Conservation (phyloP, 352 stramenopile genomes). For the Pythium phragmitis region DNA sequence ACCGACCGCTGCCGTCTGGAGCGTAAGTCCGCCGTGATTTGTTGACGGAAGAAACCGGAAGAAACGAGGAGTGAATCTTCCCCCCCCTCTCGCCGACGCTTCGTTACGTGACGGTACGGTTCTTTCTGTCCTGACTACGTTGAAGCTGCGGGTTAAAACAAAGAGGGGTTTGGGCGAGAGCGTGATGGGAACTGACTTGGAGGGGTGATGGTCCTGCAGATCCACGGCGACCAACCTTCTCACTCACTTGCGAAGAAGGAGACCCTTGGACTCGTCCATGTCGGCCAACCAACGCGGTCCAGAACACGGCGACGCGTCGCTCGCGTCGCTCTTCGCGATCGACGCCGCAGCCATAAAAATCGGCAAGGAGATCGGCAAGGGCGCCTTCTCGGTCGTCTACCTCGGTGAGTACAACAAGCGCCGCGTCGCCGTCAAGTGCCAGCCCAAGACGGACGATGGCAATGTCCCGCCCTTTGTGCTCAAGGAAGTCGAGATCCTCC, state of each 20-base stretch:
- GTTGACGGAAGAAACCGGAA: background rate
- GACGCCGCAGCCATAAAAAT: constrained; percentile 65
- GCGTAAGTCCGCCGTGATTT: background rate
- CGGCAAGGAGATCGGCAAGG: constrained; percentile 81
- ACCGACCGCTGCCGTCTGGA: background rate
- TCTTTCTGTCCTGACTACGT: constrained; percentile 22
- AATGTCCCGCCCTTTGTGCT: constrained; percentile 73
- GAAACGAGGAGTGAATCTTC: background rate
- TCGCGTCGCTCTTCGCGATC: constrained; percentile 50
- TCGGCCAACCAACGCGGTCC: constrained; percentile 36
- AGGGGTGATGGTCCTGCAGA: background rate
- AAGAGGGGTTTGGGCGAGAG: background rate
- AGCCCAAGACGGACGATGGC: constrained; percentile 74
- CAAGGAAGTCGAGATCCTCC: constrained; percentile 73
- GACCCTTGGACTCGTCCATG: constrained; percentile 15
- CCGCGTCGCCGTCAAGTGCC: constrained; percentile 82
- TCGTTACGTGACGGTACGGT: constrained; percentile 28
- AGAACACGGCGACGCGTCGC: constrained; percentile 23
- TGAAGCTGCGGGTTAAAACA: constrained; percentile 19
- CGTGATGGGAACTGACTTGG: constrained; percentile 23
- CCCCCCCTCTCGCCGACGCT: constrained; percentile 4
- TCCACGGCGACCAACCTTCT: background rate
- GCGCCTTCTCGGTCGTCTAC: constrained; percentile 82
- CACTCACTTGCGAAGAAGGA: background rate
- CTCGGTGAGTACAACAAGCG: constrained; percentile 68